A percentile compares a stretch with the other conserved stretches of the same genome.
Conservation (phyloP, 2,329 filamentous ascomycete genomes). For the Penicillium sp. region DNA sequence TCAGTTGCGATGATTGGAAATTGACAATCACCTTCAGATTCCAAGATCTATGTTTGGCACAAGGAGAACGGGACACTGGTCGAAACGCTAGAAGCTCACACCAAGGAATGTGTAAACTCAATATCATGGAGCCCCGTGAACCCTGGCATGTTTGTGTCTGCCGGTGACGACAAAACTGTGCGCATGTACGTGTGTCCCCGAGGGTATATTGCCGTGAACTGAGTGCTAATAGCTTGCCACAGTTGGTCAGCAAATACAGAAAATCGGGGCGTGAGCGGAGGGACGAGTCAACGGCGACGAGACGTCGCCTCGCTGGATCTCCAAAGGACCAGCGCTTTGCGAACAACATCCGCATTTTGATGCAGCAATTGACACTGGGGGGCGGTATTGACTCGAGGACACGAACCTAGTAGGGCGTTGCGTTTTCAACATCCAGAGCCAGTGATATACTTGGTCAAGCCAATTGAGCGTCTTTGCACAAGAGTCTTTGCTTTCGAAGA, state of each 20-base stretch:
- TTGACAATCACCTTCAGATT: conserved; percentile 43
- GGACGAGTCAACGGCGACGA: too few relatives aligned
- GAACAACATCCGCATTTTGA: too few relatives aligned
- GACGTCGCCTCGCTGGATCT: too few relatives aligned
- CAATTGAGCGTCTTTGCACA: too few relatives aligned
- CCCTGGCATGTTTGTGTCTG: conserved; percentile 79
- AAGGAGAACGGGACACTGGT: conserved; percentile 72
- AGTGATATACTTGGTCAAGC: too few relatives aligned
- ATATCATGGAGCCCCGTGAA: conserved; percentile 84
- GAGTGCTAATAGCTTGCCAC: background rate
- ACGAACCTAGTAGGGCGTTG: too few relatives aligned
- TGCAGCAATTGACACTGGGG: too few relatives aligned
- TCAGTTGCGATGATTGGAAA: background rate
- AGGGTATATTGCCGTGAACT: background rate
- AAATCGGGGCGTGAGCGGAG: too few relatives aligned
- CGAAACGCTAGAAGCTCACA: conserved; percentile 69
- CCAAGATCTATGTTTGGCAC: conserved; percentile 80
- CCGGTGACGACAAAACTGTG: conserved; percentile 78
- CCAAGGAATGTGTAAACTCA: conserved; percentile 71
- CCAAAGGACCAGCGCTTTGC: too few relatives aligned
- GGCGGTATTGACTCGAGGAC: too few relatives aligned
- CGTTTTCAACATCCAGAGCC: too few relatives aligned
- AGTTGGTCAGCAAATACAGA: conserved; percentile 26
- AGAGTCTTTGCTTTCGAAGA: too few relatives aligned
- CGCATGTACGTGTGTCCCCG: conserved; percentile 61